Conservation (phyloP, 345 rosid genomes). For the Acer yangbiense region DNA sequence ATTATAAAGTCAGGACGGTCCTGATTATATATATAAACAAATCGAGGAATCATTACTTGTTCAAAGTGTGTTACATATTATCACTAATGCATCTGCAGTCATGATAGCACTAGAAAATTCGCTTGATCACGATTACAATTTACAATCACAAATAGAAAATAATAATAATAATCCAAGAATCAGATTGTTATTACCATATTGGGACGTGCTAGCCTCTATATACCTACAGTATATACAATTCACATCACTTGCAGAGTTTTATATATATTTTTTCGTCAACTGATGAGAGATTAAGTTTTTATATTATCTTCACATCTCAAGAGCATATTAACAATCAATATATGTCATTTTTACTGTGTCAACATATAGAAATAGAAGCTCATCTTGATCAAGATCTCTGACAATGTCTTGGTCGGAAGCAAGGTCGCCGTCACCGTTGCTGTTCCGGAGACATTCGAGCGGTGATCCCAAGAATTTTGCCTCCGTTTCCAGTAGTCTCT, state of each 20-base stretch:
- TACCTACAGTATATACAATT: neutral
- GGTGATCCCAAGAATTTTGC: slow-evolving; percentile 58
- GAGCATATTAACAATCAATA: neutral
- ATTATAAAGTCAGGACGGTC: too few species aligned
- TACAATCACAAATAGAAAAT: neutral
- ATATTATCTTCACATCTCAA: neutral
- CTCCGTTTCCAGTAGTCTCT: slow-evolving; percentile 77
- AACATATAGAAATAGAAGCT: slow-evolving; percentile 5
- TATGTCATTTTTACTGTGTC: neutral
- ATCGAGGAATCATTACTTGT: too few species aligned
- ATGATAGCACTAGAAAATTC: too few species aligned
- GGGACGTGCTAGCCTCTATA: neutral
- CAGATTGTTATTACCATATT: too few species aligned
- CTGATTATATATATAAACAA: too few species aligned
- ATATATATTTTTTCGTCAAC: neutral
- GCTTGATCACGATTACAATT: too few species aligned
- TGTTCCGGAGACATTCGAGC: slow-evolving; percentile 60
- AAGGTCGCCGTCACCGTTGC: slow-evolving; percentile 48
- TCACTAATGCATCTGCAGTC: too few species aligned
- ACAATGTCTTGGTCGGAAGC: slow-evolving; percentile 33
- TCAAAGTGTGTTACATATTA: too few species aligned
- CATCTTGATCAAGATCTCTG: neutral
- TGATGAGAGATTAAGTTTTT: neutral
- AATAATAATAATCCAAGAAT: neutral
- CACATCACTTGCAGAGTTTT: neutral